phyloP scores from a whole-genome alignment of 805 yeast species.

The Candida verbasci region DNA sequence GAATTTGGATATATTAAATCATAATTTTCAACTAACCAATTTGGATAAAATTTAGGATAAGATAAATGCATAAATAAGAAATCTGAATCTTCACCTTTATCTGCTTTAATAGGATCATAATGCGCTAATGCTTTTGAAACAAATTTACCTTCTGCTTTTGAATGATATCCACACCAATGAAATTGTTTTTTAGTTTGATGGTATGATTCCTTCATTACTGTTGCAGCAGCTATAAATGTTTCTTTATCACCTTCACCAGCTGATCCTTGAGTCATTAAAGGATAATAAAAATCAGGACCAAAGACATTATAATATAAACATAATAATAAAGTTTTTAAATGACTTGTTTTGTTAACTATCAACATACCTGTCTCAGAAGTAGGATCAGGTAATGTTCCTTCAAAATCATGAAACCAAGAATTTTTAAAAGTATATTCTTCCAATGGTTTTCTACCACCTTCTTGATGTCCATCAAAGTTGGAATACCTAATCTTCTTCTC shows the following conservation, averaged over 20 bases:
- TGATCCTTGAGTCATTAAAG: conserved; percentile 63
- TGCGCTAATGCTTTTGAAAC: conserved; percentile 35
- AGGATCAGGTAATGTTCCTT: conserved; percentile 63
- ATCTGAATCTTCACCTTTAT: conserved; percentile 12
- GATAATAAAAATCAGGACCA: conserved; percentile 67
- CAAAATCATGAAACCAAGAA: conserved; percentile 52
- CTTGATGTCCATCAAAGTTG: conserved; percentile 28
- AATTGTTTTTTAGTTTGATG: conserved; percentile 49
- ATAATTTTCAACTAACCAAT: conserved; percentile 29
- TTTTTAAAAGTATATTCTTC: conserved; percentile 23
- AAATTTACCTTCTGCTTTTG: conserved; percentile 21
- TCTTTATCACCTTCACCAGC: conserved; percentile 84
- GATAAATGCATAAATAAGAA: conserved; percentile 53
- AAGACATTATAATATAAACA: conserved; percentile 59
- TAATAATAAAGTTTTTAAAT: conserved; percentile 53
- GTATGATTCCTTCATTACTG: conserved; percentile 42
- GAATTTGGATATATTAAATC: conserved; percentile 30
- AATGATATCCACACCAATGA: conserved; percentile 33
- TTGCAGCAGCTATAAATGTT: conserved; percentile 68
- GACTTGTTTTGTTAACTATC: conserved; percentile 55
- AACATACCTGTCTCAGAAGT: conserved; percentile 71
- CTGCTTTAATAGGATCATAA: conserved; percentile 34
- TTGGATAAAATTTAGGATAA: conserved; percentile 46
- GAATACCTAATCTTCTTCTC: conserved; percentile 33
- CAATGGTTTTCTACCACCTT: conserved; percentile 31